phyloP scores from a whole-genome alignment of 75 land plant species.

The Ceratopteris richardii region DNA sequence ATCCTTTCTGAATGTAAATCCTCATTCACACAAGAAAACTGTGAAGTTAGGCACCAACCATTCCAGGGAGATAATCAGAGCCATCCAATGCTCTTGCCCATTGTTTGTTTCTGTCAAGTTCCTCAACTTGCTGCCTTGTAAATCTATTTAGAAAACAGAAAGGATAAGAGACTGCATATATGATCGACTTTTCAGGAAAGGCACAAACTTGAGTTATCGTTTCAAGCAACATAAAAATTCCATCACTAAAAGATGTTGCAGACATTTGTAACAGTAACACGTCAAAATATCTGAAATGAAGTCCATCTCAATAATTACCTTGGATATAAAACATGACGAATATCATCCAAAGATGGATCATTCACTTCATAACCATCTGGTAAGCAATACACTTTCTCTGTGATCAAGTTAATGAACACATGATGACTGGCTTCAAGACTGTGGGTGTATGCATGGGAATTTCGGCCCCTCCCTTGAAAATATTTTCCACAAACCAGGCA shows the following conservation, averaged over 20 bases:
- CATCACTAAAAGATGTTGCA: no score
- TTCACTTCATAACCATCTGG: conserved; percentile 99
- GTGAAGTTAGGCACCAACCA: conserved; percentile 74
- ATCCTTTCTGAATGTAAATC: no score
- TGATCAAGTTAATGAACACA: conserved; percentile 86
- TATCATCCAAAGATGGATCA: conserved; percentile 95
- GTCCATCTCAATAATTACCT: conserved; percentile 34
- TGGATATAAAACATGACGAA: conserved; percentile 92
- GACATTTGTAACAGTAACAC: no score
- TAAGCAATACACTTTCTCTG: conserved; percentile 93
- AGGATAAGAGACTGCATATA: no score
- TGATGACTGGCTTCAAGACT: conserved; percentile 94
- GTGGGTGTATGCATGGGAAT: conserved; percentile 95
- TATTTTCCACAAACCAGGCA: conserved; percentile 98
- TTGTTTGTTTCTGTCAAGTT: conserved; percentile 75
- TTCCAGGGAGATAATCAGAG: conserved; percentile 94
- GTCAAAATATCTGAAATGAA: no score
- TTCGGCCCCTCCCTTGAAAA: conserved; percentile 92
- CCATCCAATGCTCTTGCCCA: conserved; percentile 99
- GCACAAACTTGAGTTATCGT: no score
- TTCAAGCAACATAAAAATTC: no score
- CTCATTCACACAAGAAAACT: no score
- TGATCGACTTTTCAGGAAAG: no score
- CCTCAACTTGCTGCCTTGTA: conserved; percentile 61
- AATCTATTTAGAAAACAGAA: conserved; percentile 35